Evolutionary conservation across 116 monocot species (phyloP).

Genomic region (Posidonia oceanica): DNA sequence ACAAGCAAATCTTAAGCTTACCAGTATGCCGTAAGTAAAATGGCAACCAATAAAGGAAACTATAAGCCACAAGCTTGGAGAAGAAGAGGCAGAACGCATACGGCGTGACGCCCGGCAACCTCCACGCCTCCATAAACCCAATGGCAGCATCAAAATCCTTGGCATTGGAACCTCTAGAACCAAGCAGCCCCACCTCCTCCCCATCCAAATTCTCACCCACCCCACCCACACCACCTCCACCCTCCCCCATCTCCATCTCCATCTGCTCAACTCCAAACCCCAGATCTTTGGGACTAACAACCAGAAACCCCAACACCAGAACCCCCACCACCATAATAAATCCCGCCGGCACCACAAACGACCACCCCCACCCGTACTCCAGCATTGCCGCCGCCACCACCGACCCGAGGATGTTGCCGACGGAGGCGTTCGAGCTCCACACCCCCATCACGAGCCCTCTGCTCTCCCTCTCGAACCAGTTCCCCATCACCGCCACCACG

Average conservation of each 20-base stretch:
- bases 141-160: slow-evolving; percentile 22
- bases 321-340: slow-evolving; percentile 30
- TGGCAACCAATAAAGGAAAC: slow-evolving; percentile 93
- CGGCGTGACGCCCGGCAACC: slow-evolving; percentile 55
- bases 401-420: slow-evolving; percentile 79
- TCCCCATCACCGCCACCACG: slow-evolving; percentile 76
- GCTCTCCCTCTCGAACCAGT: slow-evolving; percentile 68
- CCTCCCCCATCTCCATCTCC: slow-evolving; percentile 39
- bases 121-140: slow-evolving; percentile 88
- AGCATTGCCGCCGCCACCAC: slow-evolving; percentile 60
- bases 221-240: slow-evolving; percentile 10
- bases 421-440: slow-evolving; percentile 81
- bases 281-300: slow-evolving; percentile 43
- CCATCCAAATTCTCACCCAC: slow-evolving; percentile 8
- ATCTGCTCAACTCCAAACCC: slow-evolving; percentile 13
- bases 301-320: slow-evolving; percentile 38
- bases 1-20: slow-evolving; percentile 10
- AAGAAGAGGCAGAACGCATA: slow-evolving; percentile 82
- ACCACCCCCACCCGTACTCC: slow-evolving; percentile 91
- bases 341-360: slow-evolving; percentile 52
- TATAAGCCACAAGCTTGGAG: slow-evolving; percentile 86
- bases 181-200: slow-evolving; percentile 31
- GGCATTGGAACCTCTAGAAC: not conserved
- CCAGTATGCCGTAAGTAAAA: slow-evolving; percentile 81
- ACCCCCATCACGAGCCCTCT: slow-evolving; percentile 81